Base-by-base conservation (phyloP, 345 rosid genomes). In the Moricandia moricandioides region DNA sequence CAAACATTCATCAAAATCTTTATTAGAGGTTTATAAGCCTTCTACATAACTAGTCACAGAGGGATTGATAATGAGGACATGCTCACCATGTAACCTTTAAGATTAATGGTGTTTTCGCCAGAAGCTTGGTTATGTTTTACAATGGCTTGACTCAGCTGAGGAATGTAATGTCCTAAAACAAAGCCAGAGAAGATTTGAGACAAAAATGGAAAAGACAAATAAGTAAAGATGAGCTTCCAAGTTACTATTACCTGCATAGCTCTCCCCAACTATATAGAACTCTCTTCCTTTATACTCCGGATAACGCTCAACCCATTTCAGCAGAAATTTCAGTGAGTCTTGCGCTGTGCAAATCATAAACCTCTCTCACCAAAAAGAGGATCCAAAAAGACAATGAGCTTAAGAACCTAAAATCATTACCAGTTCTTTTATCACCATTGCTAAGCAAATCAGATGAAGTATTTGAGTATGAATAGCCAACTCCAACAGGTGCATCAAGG, bases 401-500 rank as follows among this genome's bases (percentile, higher is more conserved):
- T 59, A 74, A 67, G 72, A 69, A 65, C 65, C 67, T 4, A 70
- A 76, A 47, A 77, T 29, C 57, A 61, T 65, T 86, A 94, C 98
- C 98, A 4, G 89, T 86, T 68, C 87, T 84, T 70, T 72, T 70
- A 69, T 86, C 89, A 33, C 89, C 86, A 47, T 84, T 82, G 80
- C 7, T 81, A n/a, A 43, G 58, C 79, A 83, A 71, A 81, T 86
- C 89, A 12, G 95, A 88, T 3, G 97, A 89, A 7, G 91, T 88
- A 76, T 90, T 94, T 43, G 98, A 87, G 72, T 91, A 91, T 4
- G 98, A 94, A 78, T 71, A 94, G 52, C 97, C 97, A 82, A 94
- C 98, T 58, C 98, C 97, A 75, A 86, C 91, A 43, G 98, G 98
- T 31, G 98, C 88, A 72, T 94, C 97, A 81, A 91, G 78, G 83